Percentiles rank a stretch among this genome's conserved stretches.
Conservation (phyloP, 2,329 filamentous ascomycete genomes). For the Penicillium vulpinum region DNA sequence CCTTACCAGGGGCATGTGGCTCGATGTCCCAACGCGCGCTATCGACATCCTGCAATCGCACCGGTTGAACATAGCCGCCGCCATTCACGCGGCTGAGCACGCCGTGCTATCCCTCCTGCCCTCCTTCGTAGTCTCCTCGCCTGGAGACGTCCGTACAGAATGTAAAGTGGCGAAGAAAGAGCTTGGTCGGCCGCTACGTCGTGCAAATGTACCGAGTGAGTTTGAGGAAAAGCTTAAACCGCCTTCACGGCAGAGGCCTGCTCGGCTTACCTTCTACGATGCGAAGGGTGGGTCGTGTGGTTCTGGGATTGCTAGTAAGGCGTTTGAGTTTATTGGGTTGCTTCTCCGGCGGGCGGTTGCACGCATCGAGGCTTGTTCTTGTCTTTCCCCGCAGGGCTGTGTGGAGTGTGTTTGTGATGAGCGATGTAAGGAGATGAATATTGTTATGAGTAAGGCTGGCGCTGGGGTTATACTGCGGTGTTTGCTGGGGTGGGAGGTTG, state of each 20-base stretch:
- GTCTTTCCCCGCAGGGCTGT: slow-evolving; percentile 68
- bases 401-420: slow-evolving; percentile 87
- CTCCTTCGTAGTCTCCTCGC: slow-evolving; percentile 84
- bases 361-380: slow-evolving; percentile 74
- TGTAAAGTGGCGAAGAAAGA: slow-evolving; percentile 90
- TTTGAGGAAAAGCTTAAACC: slow-evolving; percentile 28
- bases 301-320: slow-evolving; percentile 84
- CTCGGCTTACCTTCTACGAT: slow-evolving; percentile 90
- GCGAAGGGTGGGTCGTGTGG: slow-evolving; percentile 83
- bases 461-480: slow-evolving; percentile 77
- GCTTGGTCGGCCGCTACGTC: slow-evolving; percentile 62
- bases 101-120: slow-evolving; percentile 83
- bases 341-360: slow-evolving; percentile 73
- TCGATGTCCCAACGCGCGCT: slow-evolving; percentile 79
- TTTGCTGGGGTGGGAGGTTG: slow-evolving; percentile 73
- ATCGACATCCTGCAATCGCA: slow-evolving; percentile 74
- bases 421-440: slow-evolving; percentile 79
- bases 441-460: slow-evolving; percentile 91
- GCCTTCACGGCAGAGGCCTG: slow-evolving; percentile 72
- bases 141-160: slow-evolving; percentile 89
- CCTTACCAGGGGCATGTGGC: slow-evolving; percentile 88
- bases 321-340: slow-evolving; percentile 86
- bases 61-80: slow-evolving; percentile 77
- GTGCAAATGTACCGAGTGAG: slow-evolving; percentile 24
- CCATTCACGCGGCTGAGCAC: slow-evolving; percentile 94